Percentiles rank a stretch among this genome's conserved stretches.
phyloP scores from a whole-genome alignment of 257 asterid species.

The Solanum corneliomulleri region DNA sequence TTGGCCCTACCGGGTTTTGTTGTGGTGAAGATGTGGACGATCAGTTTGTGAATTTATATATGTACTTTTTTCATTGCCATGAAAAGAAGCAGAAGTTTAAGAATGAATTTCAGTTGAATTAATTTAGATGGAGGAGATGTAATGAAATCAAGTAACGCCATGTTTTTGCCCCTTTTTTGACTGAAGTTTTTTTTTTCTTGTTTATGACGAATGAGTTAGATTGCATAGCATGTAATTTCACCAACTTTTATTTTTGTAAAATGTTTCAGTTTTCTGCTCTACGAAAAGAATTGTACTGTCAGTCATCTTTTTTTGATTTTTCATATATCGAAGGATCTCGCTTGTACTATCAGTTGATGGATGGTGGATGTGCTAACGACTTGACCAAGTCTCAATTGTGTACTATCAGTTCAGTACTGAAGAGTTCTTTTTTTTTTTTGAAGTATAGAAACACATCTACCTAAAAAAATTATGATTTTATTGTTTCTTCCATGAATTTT shows the following conservation, averaged over 20 bases:
- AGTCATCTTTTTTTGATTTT: background rate
- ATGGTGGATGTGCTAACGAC: background rate
- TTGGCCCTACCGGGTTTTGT: background rate
- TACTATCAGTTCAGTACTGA: background rate
- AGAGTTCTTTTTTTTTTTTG: background rate
- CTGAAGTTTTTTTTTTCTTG: background rate
- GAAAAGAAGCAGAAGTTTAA: background rate
- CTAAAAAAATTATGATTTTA: background rate
- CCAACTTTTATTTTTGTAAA: background rate
- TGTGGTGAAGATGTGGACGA: background rate
- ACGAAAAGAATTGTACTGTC: background rate
- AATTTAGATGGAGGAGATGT: background rate
- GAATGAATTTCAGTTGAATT: background rate
- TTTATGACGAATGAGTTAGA: background rate
- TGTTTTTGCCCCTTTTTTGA: background rate
- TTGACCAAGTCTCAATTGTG: background rate
- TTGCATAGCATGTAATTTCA: background rate
- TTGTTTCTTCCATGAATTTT: background rate
- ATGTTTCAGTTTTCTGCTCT: background rate
- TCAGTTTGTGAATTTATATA: background rate
- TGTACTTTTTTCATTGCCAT: background rate
- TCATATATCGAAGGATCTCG: background rate
- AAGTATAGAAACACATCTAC: background rate
- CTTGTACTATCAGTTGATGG: background rate
- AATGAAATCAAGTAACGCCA: background rate